These are phyloP conservation scores for Plasmodium cynomolgi DNA, from an alignment of 169 alveolate genomes.

Conservation along the genomic window DNA sequence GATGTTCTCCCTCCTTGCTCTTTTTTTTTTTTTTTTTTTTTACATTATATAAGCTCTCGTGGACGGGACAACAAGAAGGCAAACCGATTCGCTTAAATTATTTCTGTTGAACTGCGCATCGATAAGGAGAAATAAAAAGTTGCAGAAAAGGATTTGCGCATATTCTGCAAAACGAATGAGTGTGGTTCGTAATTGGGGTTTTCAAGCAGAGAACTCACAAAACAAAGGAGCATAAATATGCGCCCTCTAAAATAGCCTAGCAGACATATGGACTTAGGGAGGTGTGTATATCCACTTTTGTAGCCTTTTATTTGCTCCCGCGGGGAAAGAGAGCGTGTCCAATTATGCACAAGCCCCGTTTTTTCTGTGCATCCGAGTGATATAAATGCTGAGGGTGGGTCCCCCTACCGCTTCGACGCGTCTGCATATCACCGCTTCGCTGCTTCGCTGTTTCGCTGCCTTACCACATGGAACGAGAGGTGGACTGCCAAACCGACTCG, in stretches of 20 bases:
- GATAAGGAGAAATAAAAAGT: not conserved
- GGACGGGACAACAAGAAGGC: not conserved
- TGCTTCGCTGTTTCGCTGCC: not conserved
- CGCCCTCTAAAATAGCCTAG: not conserved
- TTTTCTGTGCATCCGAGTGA: not conserved
- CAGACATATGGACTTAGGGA: not conserved
- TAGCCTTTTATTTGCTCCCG: not conserved
- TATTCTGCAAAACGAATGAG: not conserved
- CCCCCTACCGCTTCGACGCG: not conserved
- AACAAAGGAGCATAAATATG: not conserved
- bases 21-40: not conserved
- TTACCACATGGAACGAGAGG: conserved; percentile 46
- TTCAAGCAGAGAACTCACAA: not conserved
- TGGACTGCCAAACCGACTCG: conserved; percentile 59
- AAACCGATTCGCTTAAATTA: not conserved
- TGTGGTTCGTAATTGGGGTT: not conserved
- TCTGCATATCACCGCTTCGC: not conserved
- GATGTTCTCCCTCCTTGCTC: not conserved
- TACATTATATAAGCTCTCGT: not conserved
- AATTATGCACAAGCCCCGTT: not conserved
- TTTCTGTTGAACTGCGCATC: not conserved
- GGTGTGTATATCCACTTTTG: not conserved
- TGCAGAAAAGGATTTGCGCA: not conserved
- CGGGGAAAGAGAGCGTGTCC: not conserved
- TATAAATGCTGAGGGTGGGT: not conserved